phyloP scores from a whole-genome alignment of 2,329 filamentous ascomycete genomes.

The Stemphylium vesicarium region DNA sequence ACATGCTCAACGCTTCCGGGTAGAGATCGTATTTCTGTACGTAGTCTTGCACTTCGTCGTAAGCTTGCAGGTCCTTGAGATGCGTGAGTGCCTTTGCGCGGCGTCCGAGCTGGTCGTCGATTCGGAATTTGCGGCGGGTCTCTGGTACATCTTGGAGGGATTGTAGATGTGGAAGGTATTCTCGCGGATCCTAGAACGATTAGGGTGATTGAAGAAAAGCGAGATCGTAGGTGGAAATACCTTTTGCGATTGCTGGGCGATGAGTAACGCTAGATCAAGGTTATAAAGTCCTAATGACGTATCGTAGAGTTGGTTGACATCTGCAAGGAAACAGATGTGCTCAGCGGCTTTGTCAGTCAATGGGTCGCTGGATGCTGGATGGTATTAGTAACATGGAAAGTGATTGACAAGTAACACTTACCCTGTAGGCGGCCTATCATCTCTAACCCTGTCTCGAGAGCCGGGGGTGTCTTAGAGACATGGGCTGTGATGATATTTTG shows the following conservation, averaged over 20 bases:
- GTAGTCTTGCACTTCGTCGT: constrained; percentile 80
- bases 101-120: constrained; percentile 85
- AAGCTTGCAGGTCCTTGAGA: constrained; percentile 73
- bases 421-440: constrained; percentile 76
- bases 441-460: constrained; percentile 80
- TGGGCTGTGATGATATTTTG: constrained; percentile 95
- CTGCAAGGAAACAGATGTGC: constrained; percentile 96
- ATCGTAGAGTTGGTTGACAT: constrained; percentile 90
- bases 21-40: constrained; percentile 81
- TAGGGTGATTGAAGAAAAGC: neutral
- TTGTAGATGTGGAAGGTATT: constrained; percentile 95
- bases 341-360: constrained; percentile 89
- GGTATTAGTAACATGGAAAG: constrained; percentile 2
- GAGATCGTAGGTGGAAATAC: constrained; percentile 32
- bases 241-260: constrained; percentile 94
- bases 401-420: constrained; percentile 24
- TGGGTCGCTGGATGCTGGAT: constrained; percentile 48
- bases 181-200: constrained; percentile 71
- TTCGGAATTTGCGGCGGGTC: constrained; percentile 76
- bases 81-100: constrained; percentile 78
- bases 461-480: constrained; percentile 90
- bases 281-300: constrained; percentile 90
- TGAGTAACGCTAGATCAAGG: constrained; percentile 83
- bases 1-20: constrained; percentile 75
- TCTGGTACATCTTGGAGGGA: constrained; percentile 76